A percentile compares a stretch with the other conserved stretches of the same genome.
phyloP scores from a whole-genome alignment of 208 protist genomes.

The Acanthamoeba healyi region DNA sequence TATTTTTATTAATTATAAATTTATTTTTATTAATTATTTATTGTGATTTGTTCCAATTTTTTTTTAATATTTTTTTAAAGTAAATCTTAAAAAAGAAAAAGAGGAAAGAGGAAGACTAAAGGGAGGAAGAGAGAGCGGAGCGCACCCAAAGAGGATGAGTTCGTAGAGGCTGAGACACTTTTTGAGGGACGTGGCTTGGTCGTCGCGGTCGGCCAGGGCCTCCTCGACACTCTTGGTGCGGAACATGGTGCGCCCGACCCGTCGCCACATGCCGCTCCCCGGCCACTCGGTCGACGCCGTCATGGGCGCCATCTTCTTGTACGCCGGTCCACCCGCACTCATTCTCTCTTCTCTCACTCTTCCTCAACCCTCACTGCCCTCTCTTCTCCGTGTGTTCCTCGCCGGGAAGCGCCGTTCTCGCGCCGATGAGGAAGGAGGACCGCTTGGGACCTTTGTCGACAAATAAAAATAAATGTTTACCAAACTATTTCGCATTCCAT shows the following conservation, averaged over 20 bases:
- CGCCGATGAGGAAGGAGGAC: not conserved
- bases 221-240: constrained; percentile 47
- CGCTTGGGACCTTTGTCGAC: no score
- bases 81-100: not conserved
- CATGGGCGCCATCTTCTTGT: not conserved
- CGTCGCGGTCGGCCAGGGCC: constrained; percentile 36
- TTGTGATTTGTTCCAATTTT: not conserved
- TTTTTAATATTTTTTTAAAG: not conserved
- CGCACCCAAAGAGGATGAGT: not conserved
- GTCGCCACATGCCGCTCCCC: not conserved
- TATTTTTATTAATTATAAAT: not conserved
- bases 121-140: not conserved
- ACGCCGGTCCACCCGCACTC: constrained; percentile 1
- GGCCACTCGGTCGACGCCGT: not conserved
- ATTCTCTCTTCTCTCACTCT: not conserved
- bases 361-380: no score
- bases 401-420: no score
- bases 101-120: not conserved
- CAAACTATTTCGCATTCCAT: not conserved
- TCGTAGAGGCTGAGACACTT: constrained; percentile 40
- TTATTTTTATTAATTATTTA: no score
- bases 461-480: not conserved
- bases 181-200: not conserved
- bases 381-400: no score
- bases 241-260: not conserved